Conservation (phyloP, 495 filamentous ascomycete genomes). For the Eremomyces bilateralis region DNA sequence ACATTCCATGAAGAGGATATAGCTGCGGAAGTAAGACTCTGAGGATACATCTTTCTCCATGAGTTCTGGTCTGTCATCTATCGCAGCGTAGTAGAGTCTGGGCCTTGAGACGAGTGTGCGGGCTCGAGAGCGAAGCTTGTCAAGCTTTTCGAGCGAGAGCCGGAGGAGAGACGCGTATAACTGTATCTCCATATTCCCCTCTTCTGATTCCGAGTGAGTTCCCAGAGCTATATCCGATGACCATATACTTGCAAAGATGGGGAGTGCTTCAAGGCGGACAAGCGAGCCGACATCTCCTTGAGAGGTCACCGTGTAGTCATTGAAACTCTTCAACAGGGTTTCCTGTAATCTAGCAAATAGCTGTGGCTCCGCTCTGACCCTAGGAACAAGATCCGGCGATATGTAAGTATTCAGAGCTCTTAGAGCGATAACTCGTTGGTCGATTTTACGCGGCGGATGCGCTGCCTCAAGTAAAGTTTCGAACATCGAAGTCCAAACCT, state of each 20-base stretch:
- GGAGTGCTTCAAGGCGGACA: conserved; percentile 56
- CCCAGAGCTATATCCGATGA: conserved; percentile 7
- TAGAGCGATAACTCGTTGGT: too few species aligned
- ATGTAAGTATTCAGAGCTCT: too few species aligned
- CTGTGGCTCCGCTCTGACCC: too few species aligned
- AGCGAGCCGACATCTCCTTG: conserved; percentile 77
- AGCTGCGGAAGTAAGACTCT: conserved; percentile 14
- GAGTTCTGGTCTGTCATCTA: too few species aligned
- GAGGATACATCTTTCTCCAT: conserved; percentile 13
- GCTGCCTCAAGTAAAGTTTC: too few species aligned
- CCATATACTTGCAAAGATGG: conserved; percentile 24
- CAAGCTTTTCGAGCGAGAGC: conserved; percentile 67
- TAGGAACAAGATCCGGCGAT: too few species aligned
- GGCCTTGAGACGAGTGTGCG: too few species aligned
- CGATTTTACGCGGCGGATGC: too few species aligned
- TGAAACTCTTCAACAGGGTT: conserved; percentile 20
- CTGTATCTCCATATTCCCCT: conserved; percentile 8
- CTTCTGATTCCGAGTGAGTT: too few species aligned
- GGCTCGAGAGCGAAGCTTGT: conserved; percentile 59
- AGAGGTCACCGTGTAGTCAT: conserved; percentile 75
- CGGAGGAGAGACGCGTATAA: conserved; percentile 30
- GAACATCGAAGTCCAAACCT: too few species aligned
- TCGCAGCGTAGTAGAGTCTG: too few species aligned
- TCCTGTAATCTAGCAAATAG: too few species aligned
- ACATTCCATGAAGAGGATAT: conserved; percentile 7